Base-by-base conservation (phyloP, 1,284 basidiomycete species). In the Apiotrichum sp. region DNA sequence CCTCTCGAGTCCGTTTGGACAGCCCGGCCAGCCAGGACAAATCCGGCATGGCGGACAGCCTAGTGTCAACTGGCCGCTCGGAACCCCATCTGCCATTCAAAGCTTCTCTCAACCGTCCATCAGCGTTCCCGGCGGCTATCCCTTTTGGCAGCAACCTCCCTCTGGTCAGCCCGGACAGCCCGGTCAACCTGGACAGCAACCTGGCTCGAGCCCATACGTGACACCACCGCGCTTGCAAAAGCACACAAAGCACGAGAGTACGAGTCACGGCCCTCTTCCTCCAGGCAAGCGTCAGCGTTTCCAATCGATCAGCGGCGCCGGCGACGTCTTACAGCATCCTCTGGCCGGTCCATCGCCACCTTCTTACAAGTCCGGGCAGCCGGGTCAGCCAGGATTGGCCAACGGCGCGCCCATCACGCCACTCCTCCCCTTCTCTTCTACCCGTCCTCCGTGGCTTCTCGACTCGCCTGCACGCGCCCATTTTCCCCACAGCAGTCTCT, bases 401-500 rank as follows among this genome's bases (percentile, higher is more conserved):
- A 8, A 10, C 45, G 33, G 45, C 22, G 36, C 47, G 35, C 39
- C 39, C 10, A 42, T 35, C 40, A 50, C 49, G 3, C 40, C 49
- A 14, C 31, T 33, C 31, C 31, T 32, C 16, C 40, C 39, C 8
- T 47, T 54, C 22, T 34, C 39, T 4, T 34, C 42, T 14, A 35
- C 34, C 10, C 36, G 36, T 32, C 55, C 58, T 1, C 53, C 55
- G 6, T 56, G 57, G 56, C 51, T 58, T 32, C 51, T 59, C 10
- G 59, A 61, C 40, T 51, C 54, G 10, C 46, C 49, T 16, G 48
- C 62, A 6, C 57, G 57, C 22, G 52, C 54, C 4, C 59, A 58
- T 32, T 58, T 61, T 16, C 56, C 54, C 3, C 56, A 62, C 36
- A 51, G 56, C 16, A 51, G 53, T 31, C 35, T 59, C 29, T 55